Conservation (phyloP, 176 grass and related monocot genomes). For the Bonia amplexicaulis region DNA sequence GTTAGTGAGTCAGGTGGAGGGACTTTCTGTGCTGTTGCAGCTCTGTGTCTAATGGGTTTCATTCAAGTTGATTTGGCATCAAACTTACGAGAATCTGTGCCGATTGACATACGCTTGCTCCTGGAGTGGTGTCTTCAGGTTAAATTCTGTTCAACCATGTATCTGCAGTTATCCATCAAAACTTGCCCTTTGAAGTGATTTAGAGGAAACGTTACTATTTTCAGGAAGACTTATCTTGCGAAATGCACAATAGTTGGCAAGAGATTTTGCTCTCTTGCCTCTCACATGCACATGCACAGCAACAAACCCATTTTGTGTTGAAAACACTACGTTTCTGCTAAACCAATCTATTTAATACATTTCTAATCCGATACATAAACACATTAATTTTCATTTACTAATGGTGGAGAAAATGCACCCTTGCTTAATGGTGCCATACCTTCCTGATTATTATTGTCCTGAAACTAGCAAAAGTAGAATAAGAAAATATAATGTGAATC, state of each 20-base stretch:
- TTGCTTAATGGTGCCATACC: neutral
- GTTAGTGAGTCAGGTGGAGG: constrained; percentile 92
- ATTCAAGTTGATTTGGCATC: constrained; percentile 51
- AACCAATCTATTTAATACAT: neutral
- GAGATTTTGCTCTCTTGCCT: neutral
- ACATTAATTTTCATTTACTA: neutral
- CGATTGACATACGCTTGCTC: constrained; percentile 53
- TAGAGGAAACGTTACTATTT: neutral
- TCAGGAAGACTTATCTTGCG: neutral
- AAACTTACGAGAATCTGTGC: constrained; percentile 24
- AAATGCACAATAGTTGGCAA: neutral
- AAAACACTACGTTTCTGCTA: neutral
- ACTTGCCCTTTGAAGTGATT: neutral
- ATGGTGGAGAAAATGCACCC: neutral
- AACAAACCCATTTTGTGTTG: neutral
- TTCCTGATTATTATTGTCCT: neutral
- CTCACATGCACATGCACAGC: neutral
- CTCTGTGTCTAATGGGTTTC: constrained; percentile 82
- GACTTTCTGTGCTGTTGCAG: constrained; percentile 84
- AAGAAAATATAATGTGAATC: neutral
- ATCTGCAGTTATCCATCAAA: neutral
- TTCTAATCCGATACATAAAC: neutral
- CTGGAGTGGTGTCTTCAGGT: constrained; percentile 89
- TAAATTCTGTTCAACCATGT: neutral
- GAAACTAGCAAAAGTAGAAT: neutral